phyloP scores from a whole-genome alignment of 2,329 filamentous ascomycete genomes.

The Corinectria fuckeliana region DNA sequence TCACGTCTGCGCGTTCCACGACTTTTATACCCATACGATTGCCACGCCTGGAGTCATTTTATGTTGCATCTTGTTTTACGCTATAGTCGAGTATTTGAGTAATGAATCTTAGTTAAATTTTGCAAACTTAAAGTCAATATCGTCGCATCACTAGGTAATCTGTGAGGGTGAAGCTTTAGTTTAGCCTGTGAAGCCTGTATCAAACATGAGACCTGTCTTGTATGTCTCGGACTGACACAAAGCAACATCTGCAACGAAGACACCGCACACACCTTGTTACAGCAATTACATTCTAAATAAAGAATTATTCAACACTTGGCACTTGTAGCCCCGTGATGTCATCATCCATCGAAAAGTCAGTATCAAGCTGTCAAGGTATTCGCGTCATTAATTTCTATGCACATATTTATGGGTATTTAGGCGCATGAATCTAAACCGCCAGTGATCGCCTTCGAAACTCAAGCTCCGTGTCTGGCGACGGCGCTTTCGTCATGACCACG shows the following conservation, averaged over 20 bases:
- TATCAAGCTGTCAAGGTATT: too few relatives aligned
- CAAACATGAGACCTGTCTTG: not conserved
- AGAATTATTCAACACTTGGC: not conserved
- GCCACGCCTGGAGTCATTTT: slow-evolving; percentile 36
- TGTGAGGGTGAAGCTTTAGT: too few relatives aligned
- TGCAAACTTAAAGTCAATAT: not conserved
- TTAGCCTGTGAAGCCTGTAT: not conserved
- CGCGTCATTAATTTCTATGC: slow-evolving; percentile 28
- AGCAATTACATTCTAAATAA: not conserved
- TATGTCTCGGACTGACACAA: not conserved
- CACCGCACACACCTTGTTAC: not conserved
- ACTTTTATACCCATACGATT: slow-evolving; percentile 40
- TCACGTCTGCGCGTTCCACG: slow-evolving; percentile 31
- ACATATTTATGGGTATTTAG: slow-evolving; percentile 22
- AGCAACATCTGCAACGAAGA: not conserved
- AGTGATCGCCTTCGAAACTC: slow-evolving; percentile 47
- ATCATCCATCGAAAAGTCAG: too few relatives aligned
- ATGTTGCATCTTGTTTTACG: slow-evolving; percentile 28
- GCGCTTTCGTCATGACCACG: slow-evolving; percentile 50
- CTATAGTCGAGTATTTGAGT: slow-evolving; percentile 31
- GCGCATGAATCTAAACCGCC: slow-evolving; percentile 23
- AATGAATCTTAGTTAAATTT: slow-evolving; percentile 27
- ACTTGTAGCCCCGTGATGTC: not conserved
- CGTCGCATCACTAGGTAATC: too few relatives aligned
- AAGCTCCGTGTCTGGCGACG: slow-evolving; percentile 48